A percentile compares a stretch with the other conserved stretches of the same genome.
Evolutionary conservation across 2,329 filamentous ascomycete species (phyloP).

Genomic region (Aspergillus pseudonomiae): DNA sequence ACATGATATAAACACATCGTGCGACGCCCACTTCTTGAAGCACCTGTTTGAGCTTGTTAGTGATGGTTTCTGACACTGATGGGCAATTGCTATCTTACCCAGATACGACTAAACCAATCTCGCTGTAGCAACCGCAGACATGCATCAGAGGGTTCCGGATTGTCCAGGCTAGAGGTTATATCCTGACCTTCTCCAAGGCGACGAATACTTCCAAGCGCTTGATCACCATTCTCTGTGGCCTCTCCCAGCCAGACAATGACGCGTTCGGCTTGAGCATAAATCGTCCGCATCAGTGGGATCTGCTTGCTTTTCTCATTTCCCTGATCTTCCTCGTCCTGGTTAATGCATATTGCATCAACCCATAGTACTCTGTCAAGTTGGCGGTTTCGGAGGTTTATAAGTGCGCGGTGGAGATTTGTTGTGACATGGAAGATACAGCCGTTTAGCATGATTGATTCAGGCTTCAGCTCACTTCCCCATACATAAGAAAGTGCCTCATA

Average conservation of each 20-base stretch:
- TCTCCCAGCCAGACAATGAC: constrained; percentile 7
- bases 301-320: not conserved
- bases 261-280: not conserved
- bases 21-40: constrained; percentile 8
- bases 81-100: not conserved
- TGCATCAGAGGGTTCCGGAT: not conserved
- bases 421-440: not conserved
- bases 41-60: not conserved
- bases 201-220: not conserved
- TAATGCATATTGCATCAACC: constrained; percentile 7
- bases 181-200: not conserved
- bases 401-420: not conserved
- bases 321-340: not conserved
- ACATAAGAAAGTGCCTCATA: constrained; percentile 6
- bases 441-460: not conserved
- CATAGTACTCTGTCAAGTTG: not conserved
- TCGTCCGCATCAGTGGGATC: not conserved
- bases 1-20: not conserved
- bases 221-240: not conserved
- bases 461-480: not conserved
- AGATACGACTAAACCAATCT: constrained; percentile 10
- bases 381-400: not conserved
- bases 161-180: not conserved
- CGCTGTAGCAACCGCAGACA: not conserved
- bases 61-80: rapidly evolving